Percentiles rank a stretch among this genome's conserved stretches.
Evolutionary conservation across 208 protist genomes (phyloP).

Genomic region (Acanthamoeba triangularis): DNA sequence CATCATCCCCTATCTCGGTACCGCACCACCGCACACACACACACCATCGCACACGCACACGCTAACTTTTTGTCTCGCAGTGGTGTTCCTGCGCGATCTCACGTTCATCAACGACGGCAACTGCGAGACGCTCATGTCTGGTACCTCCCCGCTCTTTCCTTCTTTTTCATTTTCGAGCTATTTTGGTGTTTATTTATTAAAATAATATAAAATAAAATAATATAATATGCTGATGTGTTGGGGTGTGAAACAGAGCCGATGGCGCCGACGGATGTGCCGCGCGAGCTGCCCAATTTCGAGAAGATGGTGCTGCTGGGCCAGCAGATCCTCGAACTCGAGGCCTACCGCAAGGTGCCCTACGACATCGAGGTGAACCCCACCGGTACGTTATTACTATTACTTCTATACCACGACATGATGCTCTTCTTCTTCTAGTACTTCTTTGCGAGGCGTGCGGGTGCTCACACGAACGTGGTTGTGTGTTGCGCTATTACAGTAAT

Average conservation of each 20-base stretch:
- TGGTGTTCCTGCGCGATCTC: slow-evolving; percentile 51
- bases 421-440: background rate
- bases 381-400: background rate
- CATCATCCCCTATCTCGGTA: slow-evolving; percentile 41
- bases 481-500: background rate
- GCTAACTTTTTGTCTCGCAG: background rate
- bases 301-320: slow-evolving; percentile 56
- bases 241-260: background rate
- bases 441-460: background rate
- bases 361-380: background rate
- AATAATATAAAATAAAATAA: background rate
- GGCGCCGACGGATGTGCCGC: background rate
- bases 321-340: slow-evolving; percentile 56
- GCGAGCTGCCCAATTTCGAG: slow-evolving; percentile 49
- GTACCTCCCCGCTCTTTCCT: background rate
- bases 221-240: background rate
- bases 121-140: slow-evolving; percentile 59
- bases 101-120: slow-evolving; percentile 64
- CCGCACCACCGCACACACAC: background rate
- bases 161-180: background rate
- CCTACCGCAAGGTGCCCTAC: slow-evolving; percentile 65
- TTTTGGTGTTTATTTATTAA: background rate
- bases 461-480: background rate
- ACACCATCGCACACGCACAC: too few relatives aligned
- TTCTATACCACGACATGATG: background rate